These are phyloP conservation scores for Lepidium didymum DNA, from an alignment of 345 rosid species.

Conservation along the genomic window DNA sequence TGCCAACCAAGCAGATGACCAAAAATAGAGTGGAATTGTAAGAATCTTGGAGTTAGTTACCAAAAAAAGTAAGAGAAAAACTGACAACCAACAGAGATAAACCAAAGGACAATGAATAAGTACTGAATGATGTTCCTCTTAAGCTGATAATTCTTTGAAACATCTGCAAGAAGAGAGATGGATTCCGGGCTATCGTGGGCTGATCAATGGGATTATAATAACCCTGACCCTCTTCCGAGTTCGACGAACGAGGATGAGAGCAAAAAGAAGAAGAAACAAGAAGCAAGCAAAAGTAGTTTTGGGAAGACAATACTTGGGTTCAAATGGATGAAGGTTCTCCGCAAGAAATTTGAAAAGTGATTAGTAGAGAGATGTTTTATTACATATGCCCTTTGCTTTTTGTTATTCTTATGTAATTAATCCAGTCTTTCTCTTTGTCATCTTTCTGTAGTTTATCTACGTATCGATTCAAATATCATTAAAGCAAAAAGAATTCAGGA, in stretches of 20 bases:
- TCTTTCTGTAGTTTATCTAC: background rate
- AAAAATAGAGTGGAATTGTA: background rate
- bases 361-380: background rate
- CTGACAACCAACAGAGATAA: background rate
- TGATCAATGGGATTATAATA: conserved; percentile 28
- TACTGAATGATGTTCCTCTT: background rate
- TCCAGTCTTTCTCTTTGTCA: background rate
- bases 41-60: conserved; percentile 9
- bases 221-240: conserved; percentile 27
- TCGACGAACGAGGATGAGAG: background rate
- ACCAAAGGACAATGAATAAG: background rate
- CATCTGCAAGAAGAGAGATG: conserved; percentile 16
- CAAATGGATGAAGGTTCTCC: conserved; percentile 29
- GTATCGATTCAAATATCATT: background rate
- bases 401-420: background rate
- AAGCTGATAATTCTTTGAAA: background rate
- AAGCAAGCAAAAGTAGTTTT: conserved; percentile 14
- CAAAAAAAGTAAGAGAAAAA: background rate
- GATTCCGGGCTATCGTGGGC: conserved; percentile 27
- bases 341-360: conserved; percentile 26
- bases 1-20: conserved; percentile 6
- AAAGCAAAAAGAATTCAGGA: background rate
- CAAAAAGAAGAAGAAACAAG: background rate
- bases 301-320: conserved; percentile 13
- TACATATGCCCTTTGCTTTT: background rate